These are phyloP conservation scores for Camelina sativa DNA, from an alignment of 345 rosid species.

Conservation along the genomic window DNA sequence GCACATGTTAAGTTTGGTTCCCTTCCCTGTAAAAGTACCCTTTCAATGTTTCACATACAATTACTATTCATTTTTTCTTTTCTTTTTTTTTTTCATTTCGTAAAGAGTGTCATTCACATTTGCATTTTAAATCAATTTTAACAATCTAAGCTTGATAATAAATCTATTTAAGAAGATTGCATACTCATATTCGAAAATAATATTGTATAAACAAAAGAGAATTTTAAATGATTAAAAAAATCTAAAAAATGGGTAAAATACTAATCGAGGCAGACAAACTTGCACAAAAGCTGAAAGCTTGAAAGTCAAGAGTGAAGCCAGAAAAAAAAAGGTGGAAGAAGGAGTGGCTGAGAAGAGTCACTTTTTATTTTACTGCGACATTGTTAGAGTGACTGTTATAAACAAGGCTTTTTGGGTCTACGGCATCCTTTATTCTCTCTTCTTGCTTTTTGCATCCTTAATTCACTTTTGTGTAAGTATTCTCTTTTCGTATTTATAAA, in stretches of 20 bases:
- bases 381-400: slow-evolving; percentile 20
- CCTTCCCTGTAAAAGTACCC: not conserved
- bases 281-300: slow-evolving; percentile 16
- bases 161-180: not conserved
- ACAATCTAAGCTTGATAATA: not conserved
- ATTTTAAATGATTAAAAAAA: not conserved
- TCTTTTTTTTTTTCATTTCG: too few species aligned
- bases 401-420: not conserved
- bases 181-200: not conserved
- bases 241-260: not conserved
- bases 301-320: not conserved
- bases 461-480: slow-evolving; percentile 29
- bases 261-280: not conserved
- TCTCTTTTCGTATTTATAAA: slow-evolving; percentile 19
- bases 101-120: not conserved
- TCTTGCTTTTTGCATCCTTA: slow-evolving; percentile 32
- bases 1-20: not conserved
- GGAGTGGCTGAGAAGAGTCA: slow-evolving; percentile 8
- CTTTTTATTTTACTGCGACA: slow-evolving; percentile 6
- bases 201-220: not conserved
- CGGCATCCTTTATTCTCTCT: slow-evolving; percentile 28
- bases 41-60: not conserved
- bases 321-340: not conserved
- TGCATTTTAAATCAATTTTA: too few species aligned
- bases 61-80: not conserved